Conservation (phyloP, 2,329 filamentous ascomycete species). For the Trichoderma sp. region DNA sequence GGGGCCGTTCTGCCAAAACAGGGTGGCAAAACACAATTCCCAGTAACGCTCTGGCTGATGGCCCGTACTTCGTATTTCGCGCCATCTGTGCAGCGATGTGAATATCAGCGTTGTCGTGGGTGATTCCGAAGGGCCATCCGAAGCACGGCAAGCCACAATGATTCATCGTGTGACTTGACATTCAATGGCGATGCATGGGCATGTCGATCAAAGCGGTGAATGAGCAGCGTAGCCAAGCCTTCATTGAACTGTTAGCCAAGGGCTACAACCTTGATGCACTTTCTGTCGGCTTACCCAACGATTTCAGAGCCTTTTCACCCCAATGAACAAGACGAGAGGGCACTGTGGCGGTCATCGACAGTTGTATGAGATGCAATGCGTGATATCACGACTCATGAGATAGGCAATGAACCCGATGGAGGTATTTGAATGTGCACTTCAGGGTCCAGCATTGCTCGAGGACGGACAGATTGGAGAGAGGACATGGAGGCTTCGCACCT, state of each 20-base stretch:
- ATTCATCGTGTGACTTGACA: background rate
- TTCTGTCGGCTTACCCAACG: slow-evolving; percentile 4
- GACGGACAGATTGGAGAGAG: background rate
- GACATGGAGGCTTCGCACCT: background rate
- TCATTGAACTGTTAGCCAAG: slow-evolving; percentile 2
- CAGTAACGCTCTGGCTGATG: background rate
- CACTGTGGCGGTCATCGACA: background rate
- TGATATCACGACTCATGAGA: background rate
- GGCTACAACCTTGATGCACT: background rate
- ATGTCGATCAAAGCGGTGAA: background rate
- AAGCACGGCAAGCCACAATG: background rate
- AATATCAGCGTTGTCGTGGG: background rate
- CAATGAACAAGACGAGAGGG: background rate
- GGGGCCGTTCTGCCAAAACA: background rate
- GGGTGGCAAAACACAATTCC: background rate
- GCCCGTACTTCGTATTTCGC: background rate
- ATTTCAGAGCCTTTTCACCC: background rate
- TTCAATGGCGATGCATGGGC: background rate
- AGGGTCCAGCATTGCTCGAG: background rate
- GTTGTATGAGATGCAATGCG: background rate
- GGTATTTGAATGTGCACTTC: background rate
- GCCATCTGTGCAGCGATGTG: background rate
- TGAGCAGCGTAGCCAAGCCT: background rate
- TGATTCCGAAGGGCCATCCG: background rate
- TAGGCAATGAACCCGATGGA: background rate